Conservation (phyloP, 352 stramenopile species). For the Phytophthora multivora region DNA sequence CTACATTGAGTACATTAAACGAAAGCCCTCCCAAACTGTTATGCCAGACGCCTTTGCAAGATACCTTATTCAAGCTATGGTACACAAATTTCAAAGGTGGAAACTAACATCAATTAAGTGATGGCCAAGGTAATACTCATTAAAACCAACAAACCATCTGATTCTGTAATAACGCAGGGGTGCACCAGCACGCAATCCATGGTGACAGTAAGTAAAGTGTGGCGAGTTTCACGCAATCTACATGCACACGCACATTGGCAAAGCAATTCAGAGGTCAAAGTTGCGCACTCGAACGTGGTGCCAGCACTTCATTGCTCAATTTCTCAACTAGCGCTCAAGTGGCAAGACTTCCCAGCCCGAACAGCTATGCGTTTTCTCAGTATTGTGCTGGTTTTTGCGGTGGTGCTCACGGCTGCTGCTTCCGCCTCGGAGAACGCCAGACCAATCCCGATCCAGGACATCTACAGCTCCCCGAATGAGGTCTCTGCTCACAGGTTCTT, state of each 20-base stretch:
- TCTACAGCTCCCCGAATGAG: not conserved
- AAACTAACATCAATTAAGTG: too few relatives aligned
- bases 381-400: not conserved
- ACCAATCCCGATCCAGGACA: not conserved
- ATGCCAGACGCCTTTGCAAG: too few relatives aligned
- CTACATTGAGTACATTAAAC: too few relatives aligned
- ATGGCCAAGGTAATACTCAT: too few relatives aligned
- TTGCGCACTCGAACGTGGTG: not conserved
- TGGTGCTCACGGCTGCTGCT: not conserved
- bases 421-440: not conserved
- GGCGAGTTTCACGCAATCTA: not conserved
- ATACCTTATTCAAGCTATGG: too few relatives aligned
- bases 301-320: not conserved
- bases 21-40: too few relatives aligned
- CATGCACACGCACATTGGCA: not conserved
- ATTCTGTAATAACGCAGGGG: too few relatives aligned
- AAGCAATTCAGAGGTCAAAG: not conserved
- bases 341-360: not conserved
- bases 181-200: not conserved
- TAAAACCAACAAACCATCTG: too few relatives aligned
- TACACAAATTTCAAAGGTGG: too few relatives aligned
- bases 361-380: not conserved
- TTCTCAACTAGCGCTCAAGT: not conserved
- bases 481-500: not conserved
- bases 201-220: not conserved